These are phyloP conservation scores for Chytridiales sp. DNA, from an alignment of 371 early-diverging fungal species.

Conservation along the genomic window DNA sequence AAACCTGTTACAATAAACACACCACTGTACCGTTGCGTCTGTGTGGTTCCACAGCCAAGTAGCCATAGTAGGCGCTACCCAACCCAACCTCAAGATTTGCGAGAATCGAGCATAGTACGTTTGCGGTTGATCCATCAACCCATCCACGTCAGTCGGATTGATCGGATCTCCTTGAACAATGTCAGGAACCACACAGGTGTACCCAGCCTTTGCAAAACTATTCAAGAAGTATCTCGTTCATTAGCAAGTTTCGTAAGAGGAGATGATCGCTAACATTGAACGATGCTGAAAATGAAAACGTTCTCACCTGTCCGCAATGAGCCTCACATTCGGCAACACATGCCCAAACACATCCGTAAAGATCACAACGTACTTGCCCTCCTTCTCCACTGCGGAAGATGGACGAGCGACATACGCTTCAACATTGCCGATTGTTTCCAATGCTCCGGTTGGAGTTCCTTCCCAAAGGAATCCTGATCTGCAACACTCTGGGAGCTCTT, in stretches of 20 bases:
- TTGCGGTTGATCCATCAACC: slow-evolving; percentile 6
- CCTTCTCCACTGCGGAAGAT: background rate
- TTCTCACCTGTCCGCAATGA: slow-evolving; percentile 32
- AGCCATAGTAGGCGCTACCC: background rate
- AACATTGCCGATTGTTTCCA: slow-evolving; percentile 15
- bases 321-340: slow-evolving; percentile 20
- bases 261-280: too few species aligned
- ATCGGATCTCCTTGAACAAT: slow-evolving; percentile 8
- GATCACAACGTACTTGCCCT: slow-evolving; percentile 18
- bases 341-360: slow-evolving; percentile 30
- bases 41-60: slow-evolving; percentile 7
- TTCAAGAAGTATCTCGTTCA: too few species aligned
- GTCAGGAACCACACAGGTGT: slow-evolving; percentile 5
- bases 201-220: slow-evolving; percentile 8
- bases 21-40: background rate
- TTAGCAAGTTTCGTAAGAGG: too few species aligned
- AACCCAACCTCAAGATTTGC: background rate
- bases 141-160: background rate
- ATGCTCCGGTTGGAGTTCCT: slow-evolving; percentile 21
- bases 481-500: too few species aligned
- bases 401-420: slow-evolving; percentile 24
- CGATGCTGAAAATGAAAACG: too few species aligned
- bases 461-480: slow-evolving; percentile 13
- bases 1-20: background rate
- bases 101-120: background rate